Evolutionary conservation across 306 rosid species (phyloP).

Genomic region (Cicer judaicum): DNA sequence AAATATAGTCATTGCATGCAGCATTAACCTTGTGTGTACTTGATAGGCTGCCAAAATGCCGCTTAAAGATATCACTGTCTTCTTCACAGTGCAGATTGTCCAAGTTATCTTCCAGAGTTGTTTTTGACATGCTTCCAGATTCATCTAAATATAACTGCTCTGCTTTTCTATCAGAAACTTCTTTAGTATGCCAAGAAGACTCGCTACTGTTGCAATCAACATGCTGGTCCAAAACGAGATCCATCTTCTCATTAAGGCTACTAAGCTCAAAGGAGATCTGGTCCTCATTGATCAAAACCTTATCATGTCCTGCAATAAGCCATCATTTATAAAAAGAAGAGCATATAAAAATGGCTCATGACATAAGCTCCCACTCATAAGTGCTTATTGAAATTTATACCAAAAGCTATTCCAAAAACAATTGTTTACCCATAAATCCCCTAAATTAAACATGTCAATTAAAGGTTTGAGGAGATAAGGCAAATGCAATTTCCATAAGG

Average conservation of each 20-base stretch:
- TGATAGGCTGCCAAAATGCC: constrained; percentile 73
- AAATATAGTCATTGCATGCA: constrained; percentile 17
- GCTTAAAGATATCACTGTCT: constrained; percentile 63
- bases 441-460: background rate
- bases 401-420: too few species aligned
- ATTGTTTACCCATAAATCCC: background rate
- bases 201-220: constrained; percentile 32
- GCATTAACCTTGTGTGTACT: constrained; percentile 61
- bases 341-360: too few species aligned
- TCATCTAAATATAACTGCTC: constrained; percentile 44
- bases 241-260: constrained; percentile 37
- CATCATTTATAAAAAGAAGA: constrained; percentile 28
- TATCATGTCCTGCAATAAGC: constrained; percentile 50
- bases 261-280: constrained; percentile 44
- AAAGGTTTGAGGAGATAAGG: background rate
- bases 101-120: constrained; percentile 37
- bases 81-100: constrained; percentile 44
- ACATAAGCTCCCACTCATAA: too few species aligned
- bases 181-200: constrained; percentile 43
- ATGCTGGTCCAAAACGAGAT: constrained; percentile 31
- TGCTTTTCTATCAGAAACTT: constrained; percentile 40
- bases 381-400: too few species aligned
- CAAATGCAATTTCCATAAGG: background rate
- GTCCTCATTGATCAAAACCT: constrained; percentile 37
- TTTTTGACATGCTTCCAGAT: constrained; percentile 46